Base-by-base conservation (phyloP, 805 yeast genomes). In the Kregervanrija pseudodelftensis region DNA sequence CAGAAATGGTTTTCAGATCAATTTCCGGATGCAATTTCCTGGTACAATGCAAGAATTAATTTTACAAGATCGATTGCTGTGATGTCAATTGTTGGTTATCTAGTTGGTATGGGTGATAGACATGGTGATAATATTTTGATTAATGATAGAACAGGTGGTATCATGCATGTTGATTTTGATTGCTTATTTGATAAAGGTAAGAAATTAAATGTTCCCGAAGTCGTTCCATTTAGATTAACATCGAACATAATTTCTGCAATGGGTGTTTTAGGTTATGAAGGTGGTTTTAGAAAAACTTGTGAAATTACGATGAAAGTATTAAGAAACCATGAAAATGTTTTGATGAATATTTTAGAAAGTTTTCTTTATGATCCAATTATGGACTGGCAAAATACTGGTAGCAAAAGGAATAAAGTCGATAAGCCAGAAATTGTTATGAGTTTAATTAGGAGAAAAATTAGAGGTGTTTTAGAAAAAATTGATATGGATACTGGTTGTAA, bases 11-110 rank as follows among this genome's bases (percentile, higher is more conserved):
- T 86, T 58, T 71, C 87, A 16, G 90, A 87, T 46, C 82, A 78
- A 42, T 91, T 89, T 54, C 88, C 97, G 0, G 95, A 90, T 51
- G 96, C 98, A 0, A 76, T 80, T 8, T 68, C 78, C 1, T 93
- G 99, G 99, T 85, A 87, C 49, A 72, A 73, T 37, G 85, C 91
- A 1, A 67, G 98, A 44, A 82, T 80, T 40, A 70, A 72, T 33
- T 95, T 76, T 59, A 80, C 86, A 0, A 70, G 95, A 44, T 80
- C 96, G 0, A 71, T 85, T 28, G 96, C 97, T 0, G 98, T 91
- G 0, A 93, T 95, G 99, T 89, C 97, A 0, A 88, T 93, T 70
- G 95, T 91, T 5, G 99, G 99, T 0, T 87, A 86, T 59, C 79
- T 93, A 39, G 70, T 93, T 28, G 99, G 99, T 8, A 72, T 93